phyloP scores from a whole-genome alignment of 1,139 yeast genomes.

The Wickerhamomyces sp. region DNA sequence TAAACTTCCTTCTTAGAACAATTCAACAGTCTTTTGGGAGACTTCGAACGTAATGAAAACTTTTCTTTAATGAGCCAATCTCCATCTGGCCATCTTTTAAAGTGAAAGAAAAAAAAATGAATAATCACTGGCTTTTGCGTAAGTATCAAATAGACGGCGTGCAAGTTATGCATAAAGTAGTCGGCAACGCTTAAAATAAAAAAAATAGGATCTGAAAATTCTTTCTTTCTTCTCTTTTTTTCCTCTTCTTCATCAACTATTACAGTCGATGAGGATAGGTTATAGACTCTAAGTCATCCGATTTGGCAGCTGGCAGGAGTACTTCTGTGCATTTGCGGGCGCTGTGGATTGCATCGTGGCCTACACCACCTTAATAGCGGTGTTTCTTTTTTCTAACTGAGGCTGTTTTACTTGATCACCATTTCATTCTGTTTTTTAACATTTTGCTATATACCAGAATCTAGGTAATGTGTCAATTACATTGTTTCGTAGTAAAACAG shows the following conservation, averaged over 20 bases:
- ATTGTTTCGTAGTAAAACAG: not conserved
- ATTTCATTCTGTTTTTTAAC: not conserved
- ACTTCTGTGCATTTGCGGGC: conserved; percentile 23
- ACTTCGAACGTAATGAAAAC: not conserved
- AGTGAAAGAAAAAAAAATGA: no score
- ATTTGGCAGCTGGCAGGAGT: conserved; percentile 33
- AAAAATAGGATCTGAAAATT: conserved; percentile 7
- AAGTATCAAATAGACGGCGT: not conserved
- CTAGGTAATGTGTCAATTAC: no score
- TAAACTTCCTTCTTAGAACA: not conserved
- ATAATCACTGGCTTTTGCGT: no score
- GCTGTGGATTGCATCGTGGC: conserved; percentile 36
- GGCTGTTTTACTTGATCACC: conserved; percentile 23
- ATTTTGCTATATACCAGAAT: not conserved
- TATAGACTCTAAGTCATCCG: conserved; percentile 36
- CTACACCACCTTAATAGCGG: conserved; percentile 35
- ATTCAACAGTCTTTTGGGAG: not conserved
- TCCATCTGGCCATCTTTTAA: no score
- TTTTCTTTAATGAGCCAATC: no score
- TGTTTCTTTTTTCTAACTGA: conserved; percentile 24
- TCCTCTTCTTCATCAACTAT: conserved; percentile 47
- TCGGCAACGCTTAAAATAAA: not conserved
- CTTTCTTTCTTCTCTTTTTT: conserved; percentile 28
- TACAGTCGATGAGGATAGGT: conserved; percentile 62
- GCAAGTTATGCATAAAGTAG: not conserved